phyloP scores from a whole-genome alignment of 768 basidiomycete genomes.

The Pleurotus eryngii region DNA sequence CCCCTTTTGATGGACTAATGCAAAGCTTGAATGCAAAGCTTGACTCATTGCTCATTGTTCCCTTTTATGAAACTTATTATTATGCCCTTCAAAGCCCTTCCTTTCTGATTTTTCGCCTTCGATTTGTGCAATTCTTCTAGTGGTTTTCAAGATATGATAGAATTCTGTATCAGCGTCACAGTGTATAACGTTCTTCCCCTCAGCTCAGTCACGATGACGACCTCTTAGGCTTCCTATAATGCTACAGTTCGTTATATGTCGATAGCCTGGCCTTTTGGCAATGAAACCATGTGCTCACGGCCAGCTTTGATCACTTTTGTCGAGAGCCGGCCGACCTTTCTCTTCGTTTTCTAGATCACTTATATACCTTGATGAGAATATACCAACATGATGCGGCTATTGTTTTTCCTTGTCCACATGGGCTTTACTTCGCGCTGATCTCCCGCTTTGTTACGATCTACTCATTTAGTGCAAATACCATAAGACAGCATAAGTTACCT shows the following conservation, averaged over 20 bases:
- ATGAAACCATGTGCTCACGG: neutral
- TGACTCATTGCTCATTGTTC: constrained; percentile 6
- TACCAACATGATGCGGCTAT: no score
- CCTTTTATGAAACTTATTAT: neutral
- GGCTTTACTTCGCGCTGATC: no score
- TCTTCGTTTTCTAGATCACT: no score
- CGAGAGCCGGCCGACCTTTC: no score
- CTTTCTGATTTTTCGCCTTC: neutral
- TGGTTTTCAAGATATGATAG: neutral
- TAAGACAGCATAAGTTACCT: no score
- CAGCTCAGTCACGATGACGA: neutral
- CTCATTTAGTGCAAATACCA: no score
- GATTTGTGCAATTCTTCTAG: neutral
- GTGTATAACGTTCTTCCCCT: neutral
- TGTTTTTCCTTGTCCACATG: no score
- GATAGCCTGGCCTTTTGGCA: neutral
- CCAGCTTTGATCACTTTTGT: neutral
- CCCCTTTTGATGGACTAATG: constrained; percentile 29
- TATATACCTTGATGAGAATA: no score
- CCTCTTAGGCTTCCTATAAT: neutral
- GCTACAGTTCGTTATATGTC: constrained; percentile 1
- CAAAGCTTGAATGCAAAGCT: no score
- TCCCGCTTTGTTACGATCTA: no score
- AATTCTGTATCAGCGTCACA: constrained; percentile 3
- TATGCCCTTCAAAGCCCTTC: neutral